Evolutionary conservation across 768 basidiomycete species (phyloP).

Genomic region (Chlorophyllum brunneum): DNA sequence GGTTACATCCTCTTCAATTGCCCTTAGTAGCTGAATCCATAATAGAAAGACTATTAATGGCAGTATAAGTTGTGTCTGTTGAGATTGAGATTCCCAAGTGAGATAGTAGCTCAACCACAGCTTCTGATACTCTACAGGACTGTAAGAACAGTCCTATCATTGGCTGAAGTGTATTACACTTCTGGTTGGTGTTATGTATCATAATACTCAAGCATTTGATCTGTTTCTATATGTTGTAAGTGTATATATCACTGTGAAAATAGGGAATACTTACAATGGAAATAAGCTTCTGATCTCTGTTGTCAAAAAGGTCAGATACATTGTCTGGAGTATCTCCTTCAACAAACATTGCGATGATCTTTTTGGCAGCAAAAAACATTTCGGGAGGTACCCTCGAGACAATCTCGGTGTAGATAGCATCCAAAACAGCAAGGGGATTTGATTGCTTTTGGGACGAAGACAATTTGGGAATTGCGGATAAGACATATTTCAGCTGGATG

Average conservation of each 20-base stretch:
- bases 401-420: too few species aligned
- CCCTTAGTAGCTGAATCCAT: too few species aligned
- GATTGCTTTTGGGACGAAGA: too few species aligned
- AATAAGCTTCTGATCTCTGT: not conserved
- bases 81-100: not conserved
- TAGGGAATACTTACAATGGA: not conserved
- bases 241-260: not conserved
- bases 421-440: too few species aligned
- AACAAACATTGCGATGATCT: too few species aligned
- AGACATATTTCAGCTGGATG: too few species aligned
- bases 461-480: too few species aligned
- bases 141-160: not conserved
- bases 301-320: not conserved
- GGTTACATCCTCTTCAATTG: too few species aligned
- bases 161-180: slow-evolving; percentile 14
- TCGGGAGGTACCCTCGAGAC: too few species aligned
- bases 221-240: slow-evolving; percentile 14
- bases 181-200: slow-evolving; percentile 15
- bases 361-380: too few species aligned
- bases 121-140: not conserved
- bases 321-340: not conserved
- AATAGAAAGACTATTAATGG: not conserved
- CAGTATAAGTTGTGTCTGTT: not conserved
- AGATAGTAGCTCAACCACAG: not conserved
- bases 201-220: slow-evolving; percentile 15